Evolutionary conservation across 169 alveolate genomes (phyloP).

Genomic region (Plasmodium relictum): DNA sequence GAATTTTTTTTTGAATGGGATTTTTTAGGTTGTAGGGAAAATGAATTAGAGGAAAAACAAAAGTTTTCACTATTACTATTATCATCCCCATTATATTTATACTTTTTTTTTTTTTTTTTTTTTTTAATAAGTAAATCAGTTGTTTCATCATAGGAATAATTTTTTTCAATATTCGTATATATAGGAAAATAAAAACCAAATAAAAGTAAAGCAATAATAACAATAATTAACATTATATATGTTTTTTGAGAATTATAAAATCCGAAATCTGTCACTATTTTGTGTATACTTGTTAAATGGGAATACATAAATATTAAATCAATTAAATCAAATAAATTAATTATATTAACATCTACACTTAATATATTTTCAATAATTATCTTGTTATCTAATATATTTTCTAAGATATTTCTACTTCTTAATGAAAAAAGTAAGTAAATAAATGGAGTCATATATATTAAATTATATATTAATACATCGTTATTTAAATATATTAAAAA

Average conservation of each 20-base stretch:
- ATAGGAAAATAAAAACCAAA: conserved; percentile 69
- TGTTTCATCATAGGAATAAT: conserved; percentile 17
- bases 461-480: conserved; percentile 50
- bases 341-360: conserved; percentile 65
- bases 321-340: conserved; percentile 57
- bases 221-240: conserved; percentile 29
- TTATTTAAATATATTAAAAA: conserved; percentile 34
- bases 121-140: neutral
- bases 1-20: too few relatives aligned
- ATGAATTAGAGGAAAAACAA: too few relatives aligned
- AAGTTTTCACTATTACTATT: neutral
- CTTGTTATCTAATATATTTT: conserved; percentile 49
- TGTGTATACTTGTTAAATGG: conserved; percentile 44
- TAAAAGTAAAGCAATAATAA: conserved; percentile 11
- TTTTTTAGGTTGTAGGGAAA: too few relatives aligned
- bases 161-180: conserved; percentile 59
- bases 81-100: neutral
- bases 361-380: conserved; percentile 49
- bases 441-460: conserved; percentile 62
- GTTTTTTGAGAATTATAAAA: conserved; percentile 18
- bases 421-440: conserved; percentile 51
- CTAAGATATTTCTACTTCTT: conserved; percentile 69
- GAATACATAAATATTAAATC: conserved; percentile 61
- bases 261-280: conserved; percentile 11
- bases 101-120: neutral